Evolutionary conservation across 495 filamentous ascomycete genomes (phyloP), one percentile per base, ranked within the genome.

Genomic region (Bacidia rubella): DNA sequence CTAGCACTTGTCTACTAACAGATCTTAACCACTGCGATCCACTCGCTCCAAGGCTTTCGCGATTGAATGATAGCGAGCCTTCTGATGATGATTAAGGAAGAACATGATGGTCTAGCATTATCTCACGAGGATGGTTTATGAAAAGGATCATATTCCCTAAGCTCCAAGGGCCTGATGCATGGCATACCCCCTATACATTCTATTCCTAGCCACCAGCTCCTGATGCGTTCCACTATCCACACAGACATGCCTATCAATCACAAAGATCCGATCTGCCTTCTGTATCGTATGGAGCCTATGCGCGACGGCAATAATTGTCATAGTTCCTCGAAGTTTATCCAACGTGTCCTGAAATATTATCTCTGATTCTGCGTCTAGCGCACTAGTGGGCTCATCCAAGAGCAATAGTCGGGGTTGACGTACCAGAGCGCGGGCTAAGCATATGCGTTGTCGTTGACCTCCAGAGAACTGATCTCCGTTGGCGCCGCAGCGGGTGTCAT

Each of bases 351-450:
- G 83, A 17, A 92, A 72, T 27, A 83, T 65, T 58, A 74, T 74
- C 68, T 92, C 86, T 17, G 75, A 79, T 65, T 85, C 77, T 10
- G 80, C 78, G 54, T 93, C 86, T 35, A 90, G 67, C n/a, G 79
- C 78, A 40, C 73, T 78, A 3, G 87, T 90, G 1, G 86, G 82
- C 65, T 93, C 86, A 58, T 93, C 86, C 1, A 93, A 70, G 26
- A 93, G 66, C 55, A 90, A 63, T 25, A 90, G 66, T 43, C 72
- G 67, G 2, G 87, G 85, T 43, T 83, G 75, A 11, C 85, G 76
- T 10, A 93, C 76, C 23, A 90, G 68, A 0, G 86, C 85, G 20
- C 87, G 67, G 1, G 87, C 86, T 48, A 93, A 85, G 1, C 82
- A 75, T 17, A 93, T 63, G 12, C 86, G 70, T 62, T 90, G 86